A percentile compares a stretch with the other conserved stretches of the same genome.
These are phyloP conservation scores for Suillus brevipes DNA, from an alignment of 768 basidiomycete species.

Conservation along the genomic window DNA sequence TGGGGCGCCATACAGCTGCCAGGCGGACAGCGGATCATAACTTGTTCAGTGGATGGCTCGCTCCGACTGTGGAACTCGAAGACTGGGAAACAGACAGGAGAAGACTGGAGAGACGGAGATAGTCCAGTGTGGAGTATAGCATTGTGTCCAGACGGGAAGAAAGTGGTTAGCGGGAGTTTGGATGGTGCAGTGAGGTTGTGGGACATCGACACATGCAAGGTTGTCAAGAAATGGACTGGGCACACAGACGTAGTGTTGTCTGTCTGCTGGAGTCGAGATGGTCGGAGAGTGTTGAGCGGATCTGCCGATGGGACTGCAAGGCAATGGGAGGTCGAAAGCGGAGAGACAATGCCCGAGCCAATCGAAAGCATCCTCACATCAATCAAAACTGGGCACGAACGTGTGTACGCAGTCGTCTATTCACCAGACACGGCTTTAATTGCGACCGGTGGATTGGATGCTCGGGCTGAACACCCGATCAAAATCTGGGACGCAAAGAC, in stretches of 20 bases:
- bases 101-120: background rate
- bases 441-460: background rate
- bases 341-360: background rate
- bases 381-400: background rate
- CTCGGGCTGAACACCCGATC: too few species aligned
- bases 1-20: background rate
- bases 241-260: rapidly evolving
- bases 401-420: background rate
- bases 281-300: background rate
- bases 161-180: background rate
- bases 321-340: background rate
- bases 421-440: slow-evolving; percentile 8
- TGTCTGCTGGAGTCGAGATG: background rate
- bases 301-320: background rate
- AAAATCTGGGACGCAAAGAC: slow-evolving; percentile 5
- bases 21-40: background rate
- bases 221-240: background rate
- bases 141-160: background rate
- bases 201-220: background rate
- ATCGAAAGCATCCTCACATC: too few species aligned
- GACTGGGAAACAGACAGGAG: background rate
- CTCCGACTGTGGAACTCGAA: background rate
- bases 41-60: background rate
- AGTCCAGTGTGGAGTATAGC: background rate
- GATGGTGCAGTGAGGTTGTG: background rate